Evolutionary conservation across 148 eudicot species (phyloP).

Genomic region (Linanthus parryae): DNA sequence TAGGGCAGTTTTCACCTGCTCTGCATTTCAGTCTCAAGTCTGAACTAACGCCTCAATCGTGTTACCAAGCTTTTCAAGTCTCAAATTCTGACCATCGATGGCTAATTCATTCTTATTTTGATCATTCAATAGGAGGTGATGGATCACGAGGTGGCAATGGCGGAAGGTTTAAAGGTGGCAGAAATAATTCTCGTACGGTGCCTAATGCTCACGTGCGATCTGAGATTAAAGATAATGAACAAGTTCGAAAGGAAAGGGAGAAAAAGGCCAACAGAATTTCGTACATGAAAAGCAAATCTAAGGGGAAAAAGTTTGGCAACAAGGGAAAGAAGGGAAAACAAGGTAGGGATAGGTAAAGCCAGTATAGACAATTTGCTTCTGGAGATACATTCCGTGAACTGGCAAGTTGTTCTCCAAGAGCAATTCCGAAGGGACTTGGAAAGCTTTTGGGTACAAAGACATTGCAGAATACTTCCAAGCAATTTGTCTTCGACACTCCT

Average conservation of each 20-base stretch:
- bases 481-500: no score
- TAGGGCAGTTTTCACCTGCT: no score
- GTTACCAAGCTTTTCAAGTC: not conserved
- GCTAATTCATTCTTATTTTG: not conserved
- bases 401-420: no score
- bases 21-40: no score
- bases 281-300: constrained; percentile 50
- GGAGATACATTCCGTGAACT: no score
- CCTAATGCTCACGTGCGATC: constrained; percentile 89
- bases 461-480: no score
- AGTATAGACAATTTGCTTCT: no score
- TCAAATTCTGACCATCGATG: not conserved
- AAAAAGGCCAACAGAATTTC: constrained; percentile 57
- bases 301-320: constrained; percentile 58
- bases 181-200: constrained; percentile 26
- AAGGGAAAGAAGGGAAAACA: constrained; percentile 41
- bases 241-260: constrained; percentile 84
- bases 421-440: no score
- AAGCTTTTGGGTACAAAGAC: no score
- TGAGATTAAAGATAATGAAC: constrained; percentile 75
- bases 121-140: constrained; percentile 37
- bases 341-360: constrained; percentile 12
- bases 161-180: constrained; percentile 57
- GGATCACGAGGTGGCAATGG: constrained; percentile 30
- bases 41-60: not conserved